A percentile compares a stretch with the other conserved stretches of the same genome.
Conservation (phyloP, 2,329 filamentous ascomycete species). For the Keithomyces neogunnii region DNA sequence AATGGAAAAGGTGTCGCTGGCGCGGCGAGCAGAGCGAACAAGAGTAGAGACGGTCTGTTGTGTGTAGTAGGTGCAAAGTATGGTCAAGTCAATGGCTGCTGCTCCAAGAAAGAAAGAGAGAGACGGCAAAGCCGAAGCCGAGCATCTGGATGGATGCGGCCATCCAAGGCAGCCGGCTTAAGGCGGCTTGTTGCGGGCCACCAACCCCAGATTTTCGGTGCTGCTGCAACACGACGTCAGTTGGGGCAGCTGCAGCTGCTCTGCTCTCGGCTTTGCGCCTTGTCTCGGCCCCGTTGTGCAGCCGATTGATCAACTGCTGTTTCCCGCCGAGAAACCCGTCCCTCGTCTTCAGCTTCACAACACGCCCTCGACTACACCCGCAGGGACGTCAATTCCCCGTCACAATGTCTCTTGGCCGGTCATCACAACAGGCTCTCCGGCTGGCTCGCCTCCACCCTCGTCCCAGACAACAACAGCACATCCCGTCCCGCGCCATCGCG, state of each 20-base stretch:
- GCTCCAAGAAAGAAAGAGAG: neutral
- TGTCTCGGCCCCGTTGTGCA: neutral
- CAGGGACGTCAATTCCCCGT: neutral
- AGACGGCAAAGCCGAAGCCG: neutral
- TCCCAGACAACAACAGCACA: slow-evolving; percentile 19
- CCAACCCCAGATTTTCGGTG: slow-evolving; percentile 4
- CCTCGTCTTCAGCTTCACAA: neutral
- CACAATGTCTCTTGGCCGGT: slow-evolving; percentile 39
- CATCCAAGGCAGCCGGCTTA: slow-evolving; percentile 24
- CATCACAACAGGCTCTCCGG: slow-evolving; percentile 35
- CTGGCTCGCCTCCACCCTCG: slow-evolving; percentile 20
- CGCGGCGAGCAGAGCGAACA: neutral
- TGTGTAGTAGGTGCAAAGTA: neutral
- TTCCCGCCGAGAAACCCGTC: neutral
- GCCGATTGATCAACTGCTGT: neutral
- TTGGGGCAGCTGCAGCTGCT: neutral
- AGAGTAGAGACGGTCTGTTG: neutral
- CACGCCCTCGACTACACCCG: neutral
- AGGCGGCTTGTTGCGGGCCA: slow-evolving; percentile 35
- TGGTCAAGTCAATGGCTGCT: neutral
- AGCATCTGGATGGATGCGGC: slow-evolving; percentile 1
- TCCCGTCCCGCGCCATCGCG: slow-evolving; percentile 42
- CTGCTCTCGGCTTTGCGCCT: slow-evolving; percentile 2
- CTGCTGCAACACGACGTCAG: slow-evolving; percentile 7
- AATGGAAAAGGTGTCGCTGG: no score